Conservation (phyloP, 371 early-diverging fungal genomes). For the Parasitella parasitica region DNA sequence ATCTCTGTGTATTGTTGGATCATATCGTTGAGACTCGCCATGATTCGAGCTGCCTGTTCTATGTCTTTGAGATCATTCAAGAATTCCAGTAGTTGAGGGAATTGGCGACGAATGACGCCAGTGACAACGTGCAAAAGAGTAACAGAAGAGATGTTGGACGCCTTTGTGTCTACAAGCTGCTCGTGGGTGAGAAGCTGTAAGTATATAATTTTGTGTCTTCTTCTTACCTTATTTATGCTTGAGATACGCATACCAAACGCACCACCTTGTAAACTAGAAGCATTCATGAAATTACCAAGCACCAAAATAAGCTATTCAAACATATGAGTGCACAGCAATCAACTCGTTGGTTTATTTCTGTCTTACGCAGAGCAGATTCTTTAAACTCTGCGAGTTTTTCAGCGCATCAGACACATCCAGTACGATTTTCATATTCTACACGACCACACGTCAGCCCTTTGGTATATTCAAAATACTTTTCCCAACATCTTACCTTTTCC, state of each 20-base stretch:
- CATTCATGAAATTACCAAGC: slow-evolving; percentile 62
- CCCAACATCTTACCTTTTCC: slow-evolving; percentile 20
- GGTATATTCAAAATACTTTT: background rate
- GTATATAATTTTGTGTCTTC: too few species aligned
- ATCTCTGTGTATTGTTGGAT: slow-evolving; percentile 41
- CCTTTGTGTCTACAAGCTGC: slow-evolving; percentile 50
- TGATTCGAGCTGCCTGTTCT: slow-evolving; percentile 33
- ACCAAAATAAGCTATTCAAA: slow-evolving; percentile 37
- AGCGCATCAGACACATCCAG: slow-evolving; percentile 44
- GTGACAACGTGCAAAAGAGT: slow-evolving; percentile 47
- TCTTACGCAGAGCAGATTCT: slow-evolving; percentile 48
- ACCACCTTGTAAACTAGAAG: slow-evolving; percentile 49
- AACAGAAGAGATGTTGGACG: slow-evolving; percentile 35
- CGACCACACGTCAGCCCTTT: background rate
- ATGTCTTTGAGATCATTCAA: slow-evolving; percentile 36
- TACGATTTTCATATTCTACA: slow-evolving; percentile 49
- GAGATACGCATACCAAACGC: slow-evolving; percentile 54
- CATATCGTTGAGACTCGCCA: slow-evolving; percentile 38
- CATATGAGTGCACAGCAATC: slow-evolving; percentile 10
- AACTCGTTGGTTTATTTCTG: background rate
- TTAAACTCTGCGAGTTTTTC: slow-evolving; percentile 36
- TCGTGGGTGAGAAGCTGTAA: background rate
- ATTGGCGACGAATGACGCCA: slow-evolving; percentile 38
- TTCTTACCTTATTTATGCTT: slow-evolving; percentile 46
- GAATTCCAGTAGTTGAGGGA: slow-evolving; percentile 43